Conservation (phyloP, 305 asterid species). For the Fraxinus sp. region DNA sequence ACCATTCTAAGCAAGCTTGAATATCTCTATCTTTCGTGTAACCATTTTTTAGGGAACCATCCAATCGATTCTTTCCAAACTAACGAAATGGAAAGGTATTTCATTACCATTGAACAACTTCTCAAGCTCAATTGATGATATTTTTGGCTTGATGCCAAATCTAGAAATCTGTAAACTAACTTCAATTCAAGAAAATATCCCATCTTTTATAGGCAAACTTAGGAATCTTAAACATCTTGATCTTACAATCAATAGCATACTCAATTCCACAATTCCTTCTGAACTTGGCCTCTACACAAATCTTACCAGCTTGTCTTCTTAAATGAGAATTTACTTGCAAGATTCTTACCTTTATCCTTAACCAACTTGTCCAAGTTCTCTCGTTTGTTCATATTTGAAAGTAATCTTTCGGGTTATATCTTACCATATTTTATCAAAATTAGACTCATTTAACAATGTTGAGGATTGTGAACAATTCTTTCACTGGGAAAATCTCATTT, state of each 20-base stretch:
- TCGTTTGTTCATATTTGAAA: constrained; percentile 27
- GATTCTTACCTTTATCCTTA: constrained; percentile 49
- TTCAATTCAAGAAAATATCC: constrained; percentile 42
- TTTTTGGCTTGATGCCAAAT: constrained; percentile 19
- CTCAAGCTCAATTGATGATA: constrained; percentile 27
- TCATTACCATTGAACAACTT: constrained; percentile 14
- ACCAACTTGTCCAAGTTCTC: constrained; percentile 31
- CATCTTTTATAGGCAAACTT: constrained; percentile 46
- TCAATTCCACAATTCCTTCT: constrained; percentile 47
- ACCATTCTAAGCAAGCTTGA: neutral
- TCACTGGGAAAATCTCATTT: constrained; percentile 51
- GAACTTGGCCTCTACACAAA: constrained; percentile 58
- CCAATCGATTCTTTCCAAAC: constrained; percentile 22
- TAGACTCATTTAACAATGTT: constrained; percentile 51
- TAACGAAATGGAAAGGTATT: constrained; percentile 25
- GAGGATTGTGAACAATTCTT: constrained; percentile 29
- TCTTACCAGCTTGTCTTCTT: constrained; percentile 45
- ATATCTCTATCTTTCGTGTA: neutral
- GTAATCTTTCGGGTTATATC: constrained; percentile 49
- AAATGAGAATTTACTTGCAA: constrained; percentile 47
- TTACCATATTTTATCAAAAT: constrained; percentile 34
- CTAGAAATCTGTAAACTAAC: constrained; percentile 38
- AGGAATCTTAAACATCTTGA: constrained; percentile 27
- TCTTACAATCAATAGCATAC: neutral
- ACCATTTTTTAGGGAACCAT: constrained; percentile 27